Evolutionary conservation across 805 yeast genomes (phyloP).

Genomic region (Kockiozyma suomiensis): DNA sequence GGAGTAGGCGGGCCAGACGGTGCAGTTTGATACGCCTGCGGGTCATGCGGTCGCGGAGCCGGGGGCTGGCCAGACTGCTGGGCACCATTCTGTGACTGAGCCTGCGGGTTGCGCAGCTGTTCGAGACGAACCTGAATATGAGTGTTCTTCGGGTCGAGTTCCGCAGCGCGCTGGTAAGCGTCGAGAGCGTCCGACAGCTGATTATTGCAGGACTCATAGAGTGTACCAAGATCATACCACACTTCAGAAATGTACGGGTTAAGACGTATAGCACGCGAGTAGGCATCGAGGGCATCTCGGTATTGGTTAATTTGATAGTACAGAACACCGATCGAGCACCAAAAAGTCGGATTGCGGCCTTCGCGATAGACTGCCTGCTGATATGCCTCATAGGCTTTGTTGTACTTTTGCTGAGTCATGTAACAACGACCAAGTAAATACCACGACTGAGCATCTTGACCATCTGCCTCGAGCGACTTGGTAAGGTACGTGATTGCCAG

Average conservation of each 20-base stretch:
- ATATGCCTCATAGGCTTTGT: conserved; percentile 96
- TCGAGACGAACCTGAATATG: conserved; percentile 92
- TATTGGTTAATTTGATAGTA: conserved; percentile 96
- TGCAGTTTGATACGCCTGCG: conserved; percentile 57
- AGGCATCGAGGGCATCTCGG: conserved; percentile 95
- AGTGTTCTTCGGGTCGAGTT: conserved; percentile 90
- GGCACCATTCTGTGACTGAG: conserved; percentile 58
- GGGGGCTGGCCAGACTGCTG: conserved; percentile 62
- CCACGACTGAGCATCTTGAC: conserved; percentile 95
- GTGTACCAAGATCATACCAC: conserved; percentile 97
- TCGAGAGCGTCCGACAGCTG: conserved; percentile 94
- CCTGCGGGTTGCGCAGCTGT: conserved; percentile 54
- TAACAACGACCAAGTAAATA: conserved; percentile 94
- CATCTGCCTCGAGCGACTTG: conserved; percentile 87
- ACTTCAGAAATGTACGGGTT: conserved; percentile 97
- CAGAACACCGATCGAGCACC: conserved; percentile 94
- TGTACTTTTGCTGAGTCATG: conserved; percentile 93
- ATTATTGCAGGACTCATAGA: conserved; percentile 96
- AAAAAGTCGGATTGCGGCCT: conserved; percentile 94
- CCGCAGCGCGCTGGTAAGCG: conserved; percentile 95
- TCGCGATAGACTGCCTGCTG: conserved; percentile 98
- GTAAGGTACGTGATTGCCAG: conserved; percentile 78
- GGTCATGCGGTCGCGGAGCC: conserved; percentile 61
- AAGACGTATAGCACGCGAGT: conserved; percentile 91
- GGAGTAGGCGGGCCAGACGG: conserved; percentile 58